Conservation (phyloP, 352 stramenopile species). For the Pythium apleroticum region DNA sequence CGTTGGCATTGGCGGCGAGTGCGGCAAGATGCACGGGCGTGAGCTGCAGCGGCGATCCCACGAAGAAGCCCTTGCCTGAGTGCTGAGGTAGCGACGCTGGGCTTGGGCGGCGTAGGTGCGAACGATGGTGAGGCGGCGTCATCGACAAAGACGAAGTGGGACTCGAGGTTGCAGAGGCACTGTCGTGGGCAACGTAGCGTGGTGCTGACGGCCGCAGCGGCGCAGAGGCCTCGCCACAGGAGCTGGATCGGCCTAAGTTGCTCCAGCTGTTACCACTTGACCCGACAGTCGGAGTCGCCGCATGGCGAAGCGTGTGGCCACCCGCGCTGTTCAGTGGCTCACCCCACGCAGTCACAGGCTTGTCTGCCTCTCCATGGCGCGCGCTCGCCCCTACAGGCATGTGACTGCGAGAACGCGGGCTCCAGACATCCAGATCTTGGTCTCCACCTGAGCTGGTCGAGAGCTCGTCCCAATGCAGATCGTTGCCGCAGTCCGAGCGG, state of each 20-base stretch:
- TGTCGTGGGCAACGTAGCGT: conserved; percentile 5
- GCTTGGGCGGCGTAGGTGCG: not conserved
- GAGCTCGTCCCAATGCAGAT: conserved; percentile 29
- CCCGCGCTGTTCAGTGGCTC: conserved; percentile 5
- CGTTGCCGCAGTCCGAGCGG: conserved; percentile 28
- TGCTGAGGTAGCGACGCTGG: not conserved
- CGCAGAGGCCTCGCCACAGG: not conserved
- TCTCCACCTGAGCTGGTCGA: conserved; percentile 27
- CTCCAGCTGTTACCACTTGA: conserved; percentile 17
- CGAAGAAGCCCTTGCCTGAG: conserved; percentile 9
- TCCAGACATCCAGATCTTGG: conserved; percentile 21
- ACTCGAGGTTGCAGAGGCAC: not conserved
- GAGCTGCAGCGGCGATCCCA: conserved; percentile 23
- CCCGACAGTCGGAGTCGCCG: conserved; percentile 7
- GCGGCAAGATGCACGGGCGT: conserved; percentile 25
- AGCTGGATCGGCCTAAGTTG: not conserved
- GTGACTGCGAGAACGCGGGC: conserved; percentile 5
- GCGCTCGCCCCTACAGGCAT: conserved; percentile 22
- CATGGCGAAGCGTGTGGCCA: conserved; percentile 24
- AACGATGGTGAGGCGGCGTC: conserved; percentile 1
- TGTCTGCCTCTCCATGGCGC: not conserved
- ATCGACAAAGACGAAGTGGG: not conserved
- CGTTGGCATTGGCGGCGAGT: conserved; percentile 9
- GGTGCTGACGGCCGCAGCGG: not conserved
- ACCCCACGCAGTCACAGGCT: conserved; percentile 11